Percentiles rank a stretch among this genome's conserved stretches.
phyloP scores from a whole-genome alignment of 2,329 filamentous ascomycete genomes.

The Plectosphaerella sp. region DNA sequence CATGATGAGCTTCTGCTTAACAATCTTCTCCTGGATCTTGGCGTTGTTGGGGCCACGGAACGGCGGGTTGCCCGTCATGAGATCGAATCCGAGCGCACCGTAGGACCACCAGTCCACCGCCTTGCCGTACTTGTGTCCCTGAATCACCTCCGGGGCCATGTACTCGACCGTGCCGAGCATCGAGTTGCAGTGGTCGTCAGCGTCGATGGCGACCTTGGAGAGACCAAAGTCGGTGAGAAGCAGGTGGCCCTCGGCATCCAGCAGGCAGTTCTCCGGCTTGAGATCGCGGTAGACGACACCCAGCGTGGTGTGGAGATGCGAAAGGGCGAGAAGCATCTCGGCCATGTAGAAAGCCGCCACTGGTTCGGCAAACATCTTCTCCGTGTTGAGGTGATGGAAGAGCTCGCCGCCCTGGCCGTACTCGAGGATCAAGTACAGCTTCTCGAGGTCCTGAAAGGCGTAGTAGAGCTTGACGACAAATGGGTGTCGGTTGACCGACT shows the following conservation, averaged over 20 bases:
- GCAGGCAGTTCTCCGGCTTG: conserved; percentile 95
- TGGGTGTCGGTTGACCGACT: conserved; percentile 92
- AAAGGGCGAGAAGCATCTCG: conserved; percentile 90
- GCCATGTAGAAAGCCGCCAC: conserved; percentile 97
- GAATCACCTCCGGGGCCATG: conserved; percentile 95
- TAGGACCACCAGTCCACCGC: conserved; percentile 99
- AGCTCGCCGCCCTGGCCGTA: conserved; percentile 96
- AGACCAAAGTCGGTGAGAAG: conserved; percentile 95
- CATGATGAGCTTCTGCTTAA: conserved; percentile 83
- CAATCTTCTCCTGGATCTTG: conserved; percentile 93
- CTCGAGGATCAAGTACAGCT: conserved; percentile 94
- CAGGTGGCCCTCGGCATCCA: conserved; percentile 87
- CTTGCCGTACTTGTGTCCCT: conserved; percentile 84
- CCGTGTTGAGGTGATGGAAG: conserved; percentile 88
- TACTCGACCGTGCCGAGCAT: conserved; percentile 95
- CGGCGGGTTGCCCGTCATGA: conserved; percentile 87
- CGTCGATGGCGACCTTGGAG: conserved; percentile 83
- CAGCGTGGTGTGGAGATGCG: conserved; percentile 86
- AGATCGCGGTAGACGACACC: conserved; percentile 95
- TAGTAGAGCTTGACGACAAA: conserved; percentile 99
- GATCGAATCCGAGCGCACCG: conserved; percentile 84
- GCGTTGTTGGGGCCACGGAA: conserved; percentile 88
- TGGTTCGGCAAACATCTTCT: conserved; percentile 91
- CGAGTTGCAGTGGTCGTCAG: conserved; percentile 69
- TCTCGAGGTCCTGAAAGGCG: conserved; percentile 96